Evolutionary conservation across 2,329 filamentous ascomycete genomes (phyloP), one percentile per base, ranked within the genome.

Genomic region (Botrytis deweyae): DNA sequence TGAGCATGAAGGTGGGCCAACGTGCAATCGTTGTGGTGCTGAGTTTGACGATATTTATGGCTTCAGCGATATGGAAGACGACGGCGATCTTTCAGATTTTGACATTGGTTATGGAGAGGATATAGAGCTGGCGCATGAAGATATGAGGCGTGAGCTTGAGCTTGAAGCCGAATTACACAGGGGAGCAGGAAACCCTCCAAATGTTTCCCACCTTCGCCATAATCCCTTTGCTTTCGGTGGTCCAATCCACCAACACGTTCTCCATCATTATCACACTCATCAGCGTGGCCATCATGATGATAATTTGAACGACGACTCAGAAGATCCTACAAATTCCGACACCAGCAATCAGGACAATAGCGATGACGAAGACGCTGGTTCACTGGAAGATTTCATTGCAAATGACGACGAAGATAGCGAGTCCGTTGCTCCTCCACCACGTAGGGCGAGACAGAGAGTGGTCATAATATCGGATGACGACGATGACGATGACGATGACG

Each of bases 1-100:
- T 85, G 91, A 92, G 80, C 83, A 92, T 65, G 88, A 90, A 79
- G 88, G 90, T 62, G 88, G 88, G 7, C 76, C 73, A 77, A 81
- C 78, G 5, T 93, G 90, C 77, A 76, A 79, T 36, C 83, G 84
- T 33, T 92, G 90, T 73, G 85, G 72, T 33, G 55, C 55, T n/a
- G 74, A 76, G 29, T 49, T 75, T 46, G 79, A 77, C 22, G 81
- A 82, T 40, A 81, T 61, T 78, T 67, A 72, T 33, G 59, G 22
- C 42, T 74, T 72, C 36, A 74, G 68, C 49, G 72, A 74, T 55
- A 55, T 61, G 38, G 62, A 66, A 3, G 72, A 74, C 9, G 62
- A 72, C 25, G 70, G 14, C 3, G 33, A 68, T 29, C 46, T 72
- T 58, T 72, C 70, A 20, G 72, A 74, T 66, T 9, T 66, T 59